Base-by-base conservation (phyloP, 1,139 yeast species). In the Geotrichum klebahnii region DNA sequence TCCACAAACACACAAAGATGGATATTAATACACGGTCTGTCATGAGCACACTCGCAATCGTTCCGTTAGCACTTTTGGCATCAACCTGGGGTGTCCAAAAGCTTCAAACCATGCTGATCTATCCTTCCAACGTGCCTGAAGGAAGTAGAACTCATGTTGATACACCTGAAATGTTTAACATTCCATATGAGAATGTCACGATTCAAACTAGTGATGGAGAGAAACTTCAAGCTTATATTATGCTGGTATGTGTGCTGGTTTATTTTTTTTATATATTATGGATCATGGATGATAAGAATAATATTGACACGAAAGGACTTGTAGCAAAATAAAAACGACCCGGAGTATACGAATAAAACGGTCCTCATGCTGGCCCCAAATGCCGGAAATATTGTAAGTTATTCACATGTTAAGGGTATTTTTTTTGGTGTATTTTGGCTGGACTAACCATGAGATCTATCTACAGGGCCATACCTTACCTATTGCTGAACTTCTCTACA, bases 381-480 rank as follows among this genome's bases (percentile, higher is more conserved):
- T 68, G 98, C 97, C 2, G 98, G 98, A 3, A 92, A 94, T 66
- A 92, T 92, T 37, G 51, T 46, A 41, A 24, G 50, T 41, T 22
- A 6, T 20, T 20, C 17, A 10, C n/a, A 22, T 20, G 4, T 16
- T 12, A 36, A 19, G 23, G 10, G 26, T 22, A 3, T 8, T 12
- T 3, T 19, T 22, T 3, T 2, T 19, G n/a, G 12, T 16, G n/a
- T 17, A 9, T 19, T 10, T 8, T 20, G 20, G 40, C 33, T 33
- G n/a, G 28, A 22, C 28, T 8, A 22, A 17, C n/a, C 8, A 26
- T 51, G 9, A 28, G 8, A 33, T 28, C 17, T 14, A 5, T 14
- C 17, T 29, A n/a, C n/a, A 46, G 59, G 98, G 98, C 33, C 92
- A 88, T 64, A 83, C 89, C 20, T 72, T 92, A 49, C 97, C 97